Evolutionary conservation across 2,329 filamentous ascomycete species (phyloP), one percentile per base, ranked within the genome.

Genomic region (Pseudogymnoascus sp.): DNA sequence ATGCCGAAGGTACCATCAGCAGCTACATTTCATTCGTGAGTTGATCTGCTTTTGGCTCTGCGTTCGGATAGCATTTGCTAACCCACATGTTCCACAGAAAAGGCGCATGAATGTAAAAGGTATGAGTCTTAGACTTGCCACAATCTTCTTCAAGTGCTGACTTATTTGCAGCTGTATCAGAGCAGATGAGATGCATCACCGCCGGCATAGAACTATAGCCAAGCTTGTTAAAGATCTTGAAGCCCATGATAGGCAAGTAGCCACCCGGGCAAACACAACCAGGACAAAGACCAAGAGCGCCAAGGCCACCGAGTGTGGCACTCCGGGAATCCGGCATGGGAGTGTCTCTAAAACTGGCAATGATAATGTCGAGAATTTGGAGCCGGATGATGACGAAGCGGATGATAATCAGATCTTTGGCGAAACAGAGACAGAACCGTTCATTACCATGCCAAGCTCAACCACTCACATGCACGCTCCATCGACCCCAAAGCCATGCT

Each of bases 11-110:
- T 73, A 70, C 59, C 71, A 73, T 52, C 71, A 72, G 60, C 69
- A 72, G 58, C 58, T 73, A 12, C 71, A 73, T 58, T 72, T 73
- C 58, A 64, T 72, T 38, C 70, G 71, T 72, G 68, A 61, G 69
- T 61, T 11, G 19, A 52, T 11, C 5, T 42, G 2, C 11, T 5
- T 39, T 58, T 5, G 16, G 41, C 55, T 45, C 7, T 28, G 19
- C n/a, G 8, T 9, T 16, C 41, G 28, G 14, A 63, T 64, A 49
- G 62, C 41, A 23, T 49, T 12, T 16, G 8, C 52, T 36, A 42
- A 5, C 42, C 33, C 42, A 9, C 23, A 12, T 49, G 23, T 41
- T 61, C 9, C 60, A 7, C n/a, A 72, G 70, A 69, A 23, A 71
- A 70, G 62, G 66, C 66, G 12, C 70, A 72, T 38, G 69, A 71